phyloP scores from a whole-genome alignment of 1,139 yeast genomes.

The Pneumocystis sp. region DNA sequence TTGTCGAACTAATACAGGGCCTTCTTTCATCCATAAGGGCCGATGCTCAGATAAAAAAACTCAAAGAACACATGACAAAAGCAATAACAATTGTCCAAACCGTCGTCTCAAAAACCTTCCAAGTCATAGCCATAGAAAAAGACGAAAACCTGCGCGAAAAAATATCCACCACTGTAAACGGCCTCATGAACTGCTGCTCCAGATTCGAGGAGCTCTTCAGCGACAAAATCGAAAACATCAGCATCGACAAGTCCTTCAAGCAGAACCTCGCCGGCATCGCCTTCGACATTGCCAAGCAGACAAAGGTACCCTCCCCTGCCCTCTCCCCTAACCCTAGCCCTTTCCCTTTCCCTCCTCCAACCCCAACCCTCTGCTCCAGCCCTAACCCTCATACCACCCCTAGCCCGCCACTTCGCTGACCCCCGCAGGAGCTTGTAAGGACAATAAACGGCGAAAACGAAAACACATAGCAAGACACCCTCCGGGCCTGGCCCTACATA shows the following conservation, averaged over 20 bases:
- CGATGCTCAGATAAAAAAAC: slow-evolving; percentile 54
- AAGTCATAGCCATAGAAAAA: slow-evolving; percentile 35
- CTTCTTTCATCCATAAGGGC: slow-evolving; percentile 35
- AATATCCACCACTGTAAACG: slow-evolving; percentile 5
- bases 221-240: slow-evolving; percentile 39
- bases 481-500: no score
- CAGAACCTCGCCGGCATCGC: slow-evolving; percentile 92
- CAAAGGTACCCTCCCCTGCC: slow-evolving; percentile 48
- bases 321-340: no score
- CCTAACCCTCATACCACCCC: background rate
- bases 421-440: background rate
- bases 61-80: slow-evolving; percentile 58
- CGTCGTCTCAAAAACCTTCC: slow-evolving; percentile 82
- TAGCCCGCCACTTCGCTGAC: background rate
- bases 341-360: background rate
- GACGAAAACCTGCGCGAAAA: background rate
- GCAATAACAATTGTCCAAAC: slow-evolving; percentile 64
- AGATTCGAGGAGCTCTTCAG: slow-evolving; percentile 5
- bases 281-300: slow-evolving; percentile 89
- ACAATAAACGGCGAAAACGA: background rate
- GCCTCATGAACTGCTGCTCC: slow-evolving; percentile 5
- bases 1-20: slow-evolving; percentile 76
- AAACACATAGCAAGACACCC: background rate
- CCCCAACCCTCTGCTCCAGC: background rate
- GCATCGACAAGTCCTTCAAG: slow-evolving; percentile 77